A percentile compares a stretch with the other conserved stretches of the same genome.
These are phyloP conservation scores for Schizothecium vesticola DNA, from an alignment of 495 filamentous ascomycete genomes.

Conservation along the genomic window DNA sequence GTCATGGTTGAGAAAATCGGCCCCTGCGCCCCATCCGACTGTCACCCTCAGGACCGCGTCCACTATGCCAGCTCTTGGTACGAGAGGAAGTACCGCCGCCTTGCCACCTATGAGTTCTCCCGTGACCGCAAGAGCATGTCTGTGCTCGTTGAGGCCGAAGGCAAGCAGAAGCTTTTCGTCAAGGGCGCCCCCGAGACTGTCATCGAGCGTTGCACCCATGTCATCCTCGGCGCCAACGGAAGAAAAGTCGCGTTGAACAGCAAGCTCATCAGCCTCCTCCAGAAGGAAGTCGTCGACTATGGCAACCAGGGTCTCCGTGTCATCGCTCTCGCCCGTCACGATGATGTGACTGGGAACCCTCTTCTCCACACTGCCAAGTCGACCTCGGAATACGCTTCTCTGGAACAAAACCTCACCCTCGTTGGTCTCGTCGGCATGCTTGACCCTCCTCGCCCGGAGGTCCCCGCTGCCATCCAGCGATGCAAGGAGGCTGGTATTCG, in stretches of 20 bases:
- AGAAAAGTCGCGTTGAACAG: conserved; percentile 64
- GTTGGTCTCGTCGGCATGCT: conserved; percentile 94
- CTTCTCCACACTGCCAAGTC: conserved; percentile 70
- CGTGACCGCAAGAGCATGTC: conserved; percentile 99
- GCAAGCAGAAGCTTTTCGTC: conserved; percentile 75
- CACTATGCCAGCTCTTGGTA: conserved; percentile 82
- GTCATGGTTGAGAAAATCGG: conserved; percentile 95
- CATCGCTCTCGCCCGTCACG: conserved; percentile 81
- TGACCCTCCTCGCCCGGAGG: conserved; percentile 95
- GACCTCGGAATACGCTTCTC: conserved; percentile 71
- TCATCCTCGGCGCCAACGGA: conserved; percentile 67
- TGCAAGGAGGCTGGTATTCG: conserved; percentile 92
- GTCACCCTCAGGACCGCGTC: conserved; percentile 50
- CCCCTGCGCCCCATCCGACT: conserved; percentile 38
- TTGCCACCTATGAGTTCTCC: conserved; percentile 95
- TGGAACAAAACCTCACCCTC: conserved; percentile 92
- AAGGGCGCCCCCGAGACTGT: conserved; percentile 96
- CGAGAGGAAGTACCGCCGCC: conserved; percentile 63
- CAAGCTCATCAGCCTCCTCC: conserved; percentile 60
- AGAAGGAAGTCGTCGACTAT: conserved; percentile 77
- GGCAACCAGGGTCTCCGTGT: conserved; percentile 90
- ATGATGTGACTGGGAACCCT: conserved; percentile 63
- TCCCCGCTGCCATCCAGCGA: conserved; percentile 75
- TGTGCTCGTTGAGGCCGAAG: conserved; percentile 68
- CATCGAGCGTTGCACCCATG: conserved; percentile 81